phyloP scores from a whole-genome alignment of 2,329 filamentous ascomycete genomes.

The Fusarium brevicatenulatum region DNA sequence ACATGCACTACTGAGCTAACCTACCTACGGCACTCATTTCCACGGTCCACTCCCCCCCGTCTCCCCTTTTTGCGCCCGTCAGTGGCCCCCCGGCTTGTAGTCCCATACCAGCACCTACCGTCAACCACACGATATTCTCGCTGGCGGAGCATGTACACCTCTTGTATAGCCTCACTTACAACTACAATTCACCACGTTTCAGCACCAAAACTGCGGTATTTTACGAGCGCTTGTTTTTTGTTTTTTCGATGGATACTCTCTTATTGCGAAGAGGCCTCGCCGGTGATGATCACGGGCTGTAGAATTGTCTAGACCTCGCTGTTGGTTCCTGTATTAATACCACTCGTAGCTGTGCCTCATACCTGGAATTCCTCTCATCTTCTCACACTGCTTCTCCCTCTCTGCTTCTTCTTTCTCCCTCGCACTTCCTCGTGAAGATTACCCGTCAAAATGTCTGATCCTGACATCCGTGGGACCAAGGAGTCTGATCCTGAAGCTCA shows the following conservation, averaged over 20 bases:
- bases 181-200: slow-evolving; percentile 21
- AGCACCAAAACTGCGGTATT: slow-evolving; percentile 26
- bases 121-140: slow-evolving; percentile 32
- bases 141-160: slow-evolving; percentile 24
- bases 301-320: slow-evolving; percentile 23
- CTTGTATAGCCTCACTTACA: slow-evolving; percentile 32
- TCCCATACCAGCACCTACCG: slow-evolving; percentile 20
- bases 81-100: slow-evolving; percentile 26
- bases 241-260: background rate
- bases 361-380: background rate
- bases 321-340: background rate
- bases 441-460: slow-evolving; percentile 25
- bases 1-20: background rate
- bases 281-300: background rate
- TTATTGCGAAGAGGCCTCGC: slow-evolving; percentile 21
- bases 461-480: slow-evolving; percentile 26
- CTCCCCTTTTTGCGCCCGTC: slow-evolving; percentile 16
- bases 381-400: background rate
- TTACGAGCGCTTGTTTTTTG: slow-evolving; percentile 9
- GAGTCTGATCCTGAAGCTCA: slow-evolving; percentile 33
- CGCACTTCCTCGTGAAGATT: background rate
- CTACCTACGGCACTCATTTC: slow-evolving; percentile 21
- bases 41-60: background rate
- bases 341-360: background rate
- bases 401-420: background rate